Percentiles rank a stretch among this genome's conserved stretches.
Evolutionary conservation across 179 eudicot genomes (phyloP).

Genomic region (Beta macrorhiza): DNA sequence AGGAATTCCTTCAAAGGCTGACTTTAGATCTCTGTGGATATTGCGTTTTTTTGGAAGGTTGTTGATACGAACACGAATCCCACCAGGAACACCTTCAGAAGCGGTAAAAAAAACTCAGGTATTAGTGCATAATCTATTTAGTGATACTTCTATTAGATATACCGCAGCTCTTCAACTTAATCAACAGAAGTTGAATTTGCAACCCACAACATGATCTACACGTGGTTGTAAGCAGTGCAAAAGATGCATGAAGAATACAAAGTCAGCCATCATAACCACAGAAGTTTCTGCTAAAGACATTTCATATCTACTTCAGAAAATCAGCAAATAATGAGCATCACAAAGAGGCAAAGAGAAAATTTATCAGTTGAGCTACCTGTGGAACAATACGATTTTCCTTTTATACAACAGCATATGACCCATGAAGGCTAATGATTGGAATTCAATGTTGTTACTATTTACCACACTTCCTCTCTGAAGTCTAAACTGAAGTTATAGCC

Average conservation of each 20-base stretch:
- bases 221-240: neutral
- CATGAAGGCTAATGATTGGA: neutral
- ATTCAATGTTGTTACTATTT: neutral
- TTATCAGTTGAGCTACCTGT: neutral
- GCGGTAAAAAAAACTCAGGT: slow-evolving; percentile 37
- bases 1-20: slow-evolving; percentile 68
- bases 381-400: neutral
- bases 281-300: neutral
- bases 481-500: neutral
- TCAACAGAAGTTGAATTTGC: neutral
- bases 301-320: neutral
- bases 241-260: neutral
- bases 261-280: neutral
- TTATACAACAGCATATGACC: neutral
- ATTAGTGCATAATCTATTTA: neutral
- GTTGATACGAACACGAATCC: slow-evolving; percentile 65
- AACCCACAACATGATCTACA: neutral
- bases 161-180: neutral
- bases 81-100: slow-evolving; percentile 51
- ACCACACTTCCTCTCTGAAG: neutral
- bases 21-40: slow-evolving; percentile 64
- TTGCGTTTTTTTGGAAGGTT: slow-evolving; percentile 91
- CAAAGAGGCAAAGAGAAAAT: slow-evolving; percentile 5
- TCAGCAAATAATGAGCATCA: neutral
- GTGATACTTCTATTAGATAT: slow-evolving; percentile 1